These are phyloP conservation scores for Coniochaeta sp. DNA, from an alignment of 2,329 filamentous ascomycete genomes.

Conservation along the genomic window DNA sequence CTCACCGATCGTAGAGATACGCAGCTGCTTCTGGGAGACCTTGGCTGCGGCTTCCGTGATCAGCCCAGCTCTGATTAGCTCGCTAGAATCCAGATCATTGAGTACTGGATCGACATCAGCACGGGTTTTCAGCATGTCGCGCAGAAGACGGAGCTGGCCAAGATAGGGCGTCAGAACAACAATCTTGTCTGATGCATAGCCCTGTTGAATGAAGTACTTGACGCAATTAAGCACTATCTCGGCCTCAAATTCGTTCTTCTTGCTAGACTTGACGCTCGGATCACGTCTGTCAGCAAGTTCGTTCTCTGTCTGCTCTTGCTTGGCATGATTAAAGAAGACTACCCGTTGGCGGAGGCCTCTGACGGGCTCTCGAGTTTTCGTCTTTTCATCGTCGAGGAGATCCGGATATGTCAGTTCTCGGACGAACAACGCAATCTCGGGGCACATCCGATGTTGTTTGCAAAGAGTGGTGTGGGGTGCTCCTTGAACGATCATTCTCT, in stretches of 20 bases:
- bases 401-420: constrained; percentile 53
- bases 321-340: constrained; percentile 57
- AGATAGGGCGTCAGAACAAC: constrained; percentile 68
- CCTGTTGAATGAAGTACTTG: constrained; percentile 62
- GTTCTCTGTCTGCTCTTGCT: constrained; percentile 39
- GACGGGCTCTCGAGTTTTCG: constrained; percentile 34
- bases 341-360: constrained; percentile 53
- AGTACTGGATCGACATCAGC: constrained; percentile 55
- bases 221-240: constrained; percentile 59
- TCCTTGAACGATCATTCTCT: constrained; percentile 52
- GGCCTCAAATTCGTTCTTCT: constrained; percentile 58
- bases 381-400: constrained; percentile 46
- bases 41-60: constrained; percentile 44
- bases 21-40: constrained; percentile 42
- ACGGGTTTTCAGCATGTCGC: constrained; percentile 33
- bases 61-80: constrained; percentile 56
- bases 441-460: constrained; percentile 62
- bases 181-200: constrained; percentile 56
- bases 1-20: constrained; percentile 63
- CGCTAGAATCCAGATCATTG: constrained; percentile 60
- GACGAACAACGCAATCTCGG: constrained; percentile 56
- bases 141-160: constrained; percentile 55
- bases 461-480: constrained; percentile 45
- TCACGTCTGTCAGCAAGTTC: constrained; percentile 42
- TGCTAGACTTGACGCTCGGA: constrained; percentile 39